phyloP scores from a whole-genome alignment of 202 grass and related monocot genomes.

The Thinopyrum obtusiflorum region DNA sequence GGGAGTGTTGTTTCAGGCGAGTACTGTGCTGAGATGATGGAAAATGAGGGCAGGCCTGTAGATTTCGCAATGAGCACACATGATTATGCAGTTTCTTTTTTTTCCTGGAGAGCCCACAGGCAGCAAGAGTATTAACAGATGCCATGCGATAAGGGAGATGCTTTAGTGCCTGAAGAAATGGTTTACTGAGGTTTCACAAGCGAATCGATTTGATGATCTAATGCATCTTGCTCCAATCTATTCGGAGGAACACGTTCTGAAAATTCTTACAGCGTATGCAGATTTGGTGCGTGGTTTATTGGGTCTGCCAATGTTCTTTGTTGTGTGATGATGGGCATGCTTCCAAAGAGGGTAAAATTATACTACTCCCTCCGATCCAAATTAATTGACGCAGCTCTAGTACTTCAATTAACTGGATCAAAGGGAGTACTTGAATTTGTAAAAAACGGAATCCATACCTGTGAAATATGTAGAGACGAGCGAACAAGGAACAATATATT shows the following conservation, averaged over 20 bases:
- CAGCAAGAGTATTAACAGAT: slow-evolving; percentile 34
- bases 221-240: slow-evolving; percentile 60
- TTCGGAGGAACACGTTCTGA: slow-evolving; percentile 44
- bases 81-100: slow-evolving; percentile 53
- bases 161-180: slow-evolving; percentile 51
- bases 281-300: slow-evolving; percentile 63
- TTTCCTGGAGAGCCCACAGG: slow-evolving; percentile 45
- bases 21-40: slow-evolving; percentile 52
- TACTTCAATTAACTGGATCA: too few species aligned
- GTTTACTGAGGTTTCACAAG: slow-evolving; percentile 58
- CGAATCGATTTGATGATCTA: slow-evolving; percentile 57
- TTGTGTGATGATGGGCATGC: slow-evolving; percentile 40
- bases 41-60: slow-evolving; percentile 49
- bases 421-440: slow-evolving; percentile 33
- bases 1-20: slow-evolving; percentile 41
- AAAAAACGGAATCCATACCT: slow-evolving; percentile 39
- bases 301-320: slow-evolving; percentile 71
- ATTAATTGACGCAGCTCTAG: too few species aligned
- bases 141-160: slow-evolving; percentile 30
- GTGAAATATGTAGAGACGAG: background rate
- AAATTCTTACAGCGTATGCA: slow-evolving; percentile 48
- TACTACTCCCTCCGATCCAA: slow-evolving; percentile 12
- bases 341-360: slow-evolving; percentile 41
- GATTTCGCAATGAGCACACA: slow-evolving; percentile 63
- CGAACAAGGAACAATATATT: slow-evolving; percentile 23